These are phyloP conservation scores for Glonium stellatum DNA, from an alignment of 495 filamentous ascomycete species.

Conservation along the genomic window DNA sequence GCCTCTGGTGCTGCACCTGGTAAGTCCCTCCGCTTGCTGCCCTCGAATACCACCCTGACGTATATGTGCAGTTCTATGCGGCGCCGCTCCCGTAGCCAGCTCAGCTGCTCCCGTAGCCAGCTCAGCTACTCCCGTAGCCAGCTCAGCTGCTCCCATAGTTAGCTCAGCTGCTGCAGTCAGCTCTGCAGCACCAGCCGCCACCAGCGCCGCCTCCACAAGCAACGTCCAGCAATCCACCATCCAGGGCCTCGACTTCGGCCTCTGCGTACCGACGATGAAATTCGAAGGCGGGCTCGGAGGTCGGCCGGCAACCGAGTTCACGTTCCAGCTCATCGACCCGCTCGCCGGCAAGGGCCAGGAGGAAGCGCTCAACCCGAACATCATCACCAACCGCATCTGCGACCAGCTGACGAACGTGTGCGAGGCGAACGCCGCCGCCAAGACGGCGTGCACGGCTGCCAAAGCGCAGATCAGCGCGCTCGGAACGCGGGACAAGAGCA, in stretches of 20 bases:
- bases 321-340: conserved; percentile 48
- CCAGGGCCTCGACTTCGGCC: conserved; percentile 44
- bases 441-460: conserved; percentile 39
- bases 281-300: conserved; percentile 44
- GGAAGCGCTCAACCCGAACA: conserved; percentile 52
- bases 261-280: conserved; percentile 49
- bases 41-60: background rate
- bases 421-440: conserved; percentile 39
- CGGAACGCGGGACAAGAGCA: conserved; percentile 30
- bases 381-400: conserved; percentile 60
- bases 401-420: conserved; percentile 44
- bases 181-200: conserved; percentile 8
- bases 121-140: too few species aligned
- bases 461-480: conserved; percentile 29
- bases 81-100: conserved; percentile 5
- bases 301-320: conserved; percentile 44
- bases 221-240: conserved; percentile 20
- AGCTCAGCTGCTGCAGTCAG: background rate
- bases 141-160: conserved; percentile 2
- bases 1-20: conserved; percentile 4
- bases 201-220: conserved; percentile 15
- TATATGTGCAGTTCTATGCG: background rate
- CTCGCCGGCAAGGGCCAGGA: conserved; percentile 44
- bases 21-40: conserved; percentile 5
- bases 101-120: too few species aligned